A percentile compares a stretch with the other conserved stretches of the same genome.
Evolutionary conservation across 2,329 filamentous ascomycete species (phyloP).

Genomic region (Diaporthe humulicola): DNA sequence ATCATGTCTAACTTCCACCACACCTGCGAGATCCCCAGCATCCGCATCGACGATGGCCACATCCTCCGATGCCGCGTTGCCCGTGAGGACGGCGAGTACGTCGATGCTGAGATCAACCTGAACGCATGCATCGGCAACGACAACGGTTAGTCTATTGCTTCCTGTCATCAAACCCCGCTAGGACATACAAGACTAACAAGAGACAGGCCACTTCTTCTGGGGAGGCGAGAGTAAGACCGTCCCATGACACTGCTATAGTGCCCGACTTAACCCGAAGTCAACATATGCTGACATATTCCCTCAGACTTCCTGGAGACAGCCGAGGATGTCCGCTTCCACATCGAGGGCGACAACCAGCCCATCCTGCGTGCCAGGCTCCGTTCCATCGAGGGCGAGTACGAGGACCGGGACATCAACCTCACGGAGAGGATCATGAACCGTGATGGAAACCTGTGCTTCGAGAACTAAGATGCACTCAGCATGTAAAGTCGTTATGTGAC

Average conservation of each 20-base stretch:
- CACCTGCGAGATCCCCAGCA: conserved; percentile 41
- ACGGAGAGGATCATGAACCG: conserved; percentile 67
- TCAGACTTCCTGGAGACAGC: conserved; percentile 60
- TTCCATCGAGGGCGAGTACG: conserved; percentile 56
- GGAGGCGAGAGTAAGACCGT: conserved; percentile 49
- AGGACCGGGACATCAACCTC: conserved; percentile 65
- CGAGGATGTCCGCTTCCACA: conserved; percentile 58
- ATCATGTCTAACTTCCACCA: conserved; percentile 38
- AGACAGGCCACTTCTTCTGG: conserved; percentile 59
- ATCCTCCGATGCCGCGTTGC: conserved; percentile 58
- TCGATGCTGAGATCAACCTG: conserved; percentile 62
- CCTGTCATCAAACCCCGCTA: neutral
- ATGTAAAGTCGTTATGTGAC: neutral
- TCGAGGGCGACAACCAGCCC: conserved; percentile 65
- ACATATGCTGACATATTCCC: conserved; percentile 32
- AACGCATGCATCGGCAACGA: conserved; percentile 65
- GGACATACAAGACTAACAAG: neutral
- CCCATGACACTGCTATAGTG: neutral
- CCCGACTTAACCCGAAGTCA: neutral
- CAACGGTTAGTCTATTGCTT: conserved; percentile 54
- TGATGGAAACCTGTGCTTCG: conserved; percentile 59
- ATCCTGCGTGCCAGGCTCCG: conserved; percentile 65
- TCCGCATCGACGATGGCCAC: conserved; percentile 63
- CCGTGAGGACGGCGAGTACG: conserved; percentile 56
- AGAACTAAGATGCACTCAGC: conserved; percentile 1